Base-by-base conservation (phyloP, 1,284 basidiomycete genomes). In the Hypsizygus ulmarius region DNA sequence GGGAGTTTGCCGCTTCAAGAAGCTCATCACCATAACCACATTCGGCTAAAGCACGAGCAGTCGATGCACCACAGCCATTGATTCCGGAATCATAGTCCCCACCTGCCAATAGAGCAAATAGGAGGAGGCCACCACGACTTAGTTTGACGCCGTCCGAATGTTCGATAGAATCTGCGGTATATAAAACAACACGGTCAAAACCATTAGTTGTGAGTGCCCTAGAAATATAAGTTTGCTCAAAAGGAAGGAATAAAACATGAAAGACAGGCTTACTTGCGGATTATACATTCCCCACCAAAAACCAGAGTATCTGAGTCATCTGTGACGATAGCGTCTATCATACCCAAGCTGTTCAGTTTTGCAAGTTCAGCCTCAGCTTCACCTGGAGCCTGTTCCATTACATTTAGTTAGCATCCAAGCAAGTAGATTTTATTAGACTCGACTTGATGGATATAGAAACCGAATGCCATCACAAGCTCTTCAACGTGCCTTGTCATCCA, bases 321-420 rank as follows among this genome's bases (percentile, higher is more conserved):
- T 1, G 61, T 61, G 1, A 63, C 16, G 25, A 65, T 46, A 3
- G 48, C 54, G 49, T 66, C 61, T 21, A 67, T 58, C 6, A 50
- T 5, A 1, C 53, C 56, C 1, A 16, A 3, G 5, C 19, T 21
- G 34, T 62, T 66, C 10, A 65, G 56, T 15, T 53, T 38, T 0
- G 65, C 64, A 1, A 67, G 48, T 36, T 67, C 63, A 10, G 63
- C 65, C 39, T 66, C 62, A 6, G 63, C 61, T 49, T 63, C 62
- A 12, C 63, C 61, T n/a, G 59, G 61, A 25, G 63, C 62, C 62
- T 63, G 34, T 18, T 11, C 6, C 14, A 32, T 38, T 27, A 44
- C 32, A 19, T 51, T 40, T n/a, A 36, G 45, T 33, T 7, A 35
- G 16, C 18, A 36, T 35, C 16, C 39, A 27, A 14, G 29, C 10